A percentile compares a stretch with the other conserved stretches of the same genome.
phyloP scores from a whole-genome alignment of 129 eudicot genomes.

The Ambrosia artemisiifolia region DNA sequence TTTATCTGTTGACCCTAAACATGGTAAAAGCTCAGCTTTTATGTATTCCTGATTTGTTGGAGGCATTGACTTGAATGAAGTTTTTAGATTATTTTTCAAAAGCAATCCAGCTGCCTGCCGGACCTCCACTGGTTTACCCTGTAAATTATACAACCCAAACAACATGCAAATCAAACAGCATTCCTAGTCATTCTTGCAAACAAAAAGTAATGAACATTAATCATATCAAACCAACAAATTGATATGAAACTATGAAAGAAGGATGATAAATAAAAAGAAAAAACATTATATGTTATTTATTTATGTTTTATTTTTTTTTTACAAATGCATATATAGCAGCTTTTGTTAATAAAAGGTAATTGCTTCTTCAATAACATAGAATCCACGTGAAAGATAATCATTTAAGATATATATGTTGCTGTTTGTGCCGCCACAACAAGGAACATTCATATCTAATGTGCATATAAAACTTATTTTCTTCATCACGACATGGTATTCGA shows the following conservation, averaged over 20 bases:
- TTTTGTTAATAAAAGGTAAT: background rate
- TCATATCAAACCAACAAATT: conserved; percentile 1
- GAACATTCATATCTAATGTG: background rate
- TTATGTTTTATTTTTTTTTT: background rate
- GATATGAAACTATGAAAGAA: conserved; percentile 2
- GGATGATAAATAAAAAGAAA: background rate
- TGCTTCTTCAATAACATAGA: conserved; percentile 4
- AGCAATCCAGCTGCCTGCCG: conserved; percentile 99
- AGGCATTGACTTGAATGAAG: conserved; percentile 61
- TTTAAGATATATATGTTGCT: background rate
- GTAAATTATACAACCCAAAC: conserved; percentile 25
- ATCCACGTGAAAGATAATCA: background rate
- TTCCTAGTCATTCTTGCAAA: conserved; percentile 18
- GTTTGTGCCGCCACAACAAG: background rate
- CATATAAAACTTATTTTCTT: conserved; percentile 7
- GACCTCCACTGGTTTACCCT: conserved; percentile 85
- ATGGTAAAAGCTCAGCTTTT: conserved; percentile 79
- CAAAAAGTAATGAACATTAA: conserved; percentile 12
- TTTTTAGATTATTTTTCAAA: conserved; percentile 79
- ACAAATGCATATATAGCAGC: conserved; percentile 1
- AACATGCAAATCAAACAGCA: conserved; percentile 19
- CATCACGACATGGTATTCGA: background rate
- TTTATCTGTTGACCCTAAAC: conserved; percentile 79
- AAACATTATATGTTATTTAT: background rate
- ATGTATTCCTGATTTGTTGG: conserved; percentile 73